Conservation (phyloP, 345 rosid genomes). For the Angophora floribunda region DNA sequence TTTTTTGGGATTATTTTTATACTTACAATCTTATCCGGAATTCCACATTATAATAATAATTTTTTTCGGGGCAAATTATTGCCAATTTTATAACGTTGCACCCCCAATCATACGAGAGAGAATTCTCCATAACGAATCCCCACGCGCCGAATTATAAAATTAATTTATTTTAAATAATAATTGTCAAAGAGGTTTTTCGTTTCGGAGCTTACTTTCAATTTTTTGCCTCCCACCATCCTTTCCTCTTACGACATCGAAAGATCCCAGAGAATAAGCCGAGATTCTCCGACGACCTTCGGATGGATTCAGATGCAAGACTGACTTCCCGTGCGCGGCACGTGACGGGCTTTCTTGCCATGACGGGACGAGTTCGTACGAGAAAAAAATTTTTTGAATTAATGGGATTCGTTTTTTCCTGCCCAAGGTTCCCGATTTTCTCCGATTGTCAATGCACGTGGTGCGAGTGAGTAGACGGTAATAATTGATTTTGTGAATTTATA, state of each 20-base stretch:
- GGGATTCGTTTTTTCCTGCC: fast-evolving
- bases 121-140: not conserved
- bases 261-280: not conserved
- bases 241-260: fast-evolving
- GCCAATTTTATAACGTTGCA: not conserved
- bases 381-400: not conserved
- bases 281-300: not conserved
- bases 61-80: not conserved
- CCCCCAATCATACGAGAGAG: not conserved
- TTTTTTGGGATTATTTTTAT: not conserved
- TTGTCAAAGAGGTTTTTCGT: no score
- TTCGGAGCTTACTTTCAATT: not conserved
- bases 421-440: not conserved
- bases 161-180: no score
- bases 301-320: not conserved
- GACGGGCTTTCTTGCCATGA: not conserved
- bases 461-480: no score
- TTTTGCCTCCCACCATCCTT: not conserved
- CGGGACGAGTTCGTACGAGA: not conserved
- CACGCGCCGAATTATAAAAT: not conserved
- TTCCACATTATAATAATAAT: not conserved
- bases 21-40: not conserved
- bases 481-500: not conserved
- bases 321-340: not conserved
- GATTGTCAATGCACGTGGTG: not conserved